Percentiles rank a stretch among this genome's conserved stretches.
Conservation (phyloP, 257 asterid species). For the Solanum paucissectum region DNA sequence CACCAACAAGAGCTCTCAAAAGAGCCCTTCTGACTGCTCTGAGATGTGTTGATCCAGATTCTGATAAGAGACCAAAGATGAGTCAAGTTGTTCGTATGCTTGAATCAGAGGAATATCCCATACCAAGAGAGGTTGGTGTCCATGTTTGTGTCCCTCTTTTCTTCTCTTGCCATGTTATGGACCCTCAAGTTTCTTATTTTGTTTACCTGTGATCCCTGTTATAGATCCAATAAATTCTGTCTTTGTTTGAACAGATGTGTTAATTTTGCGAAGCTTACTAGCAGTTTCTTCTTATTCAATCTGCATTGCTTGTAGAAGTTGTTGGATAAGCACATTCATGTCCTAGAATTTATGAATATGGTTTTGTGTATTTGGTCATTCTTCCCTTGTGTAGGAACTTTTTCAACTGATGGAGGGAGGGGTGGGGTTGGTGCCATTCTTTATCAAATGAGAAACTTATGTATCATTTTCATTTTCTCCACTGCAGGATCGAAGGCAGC, state of each 20-base stretch:
- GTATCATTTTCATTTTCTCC: background rate
- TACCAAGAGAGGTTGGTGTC: slow-evolving; percentile 76
- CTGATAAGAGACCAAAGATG: slow-evolving; percentile 95
- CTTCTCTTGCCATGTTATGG: background rate
- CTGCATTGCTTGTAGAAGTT: background rate
- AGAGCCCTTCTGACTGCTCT: slow-evolving; percentile 89
- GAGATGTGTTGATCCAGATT: slow-evolving; percentile 98
- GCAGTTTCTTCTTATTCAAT: background rate
- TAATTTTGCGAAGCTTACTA: background rate
- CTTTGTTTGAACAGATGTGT: background rate
- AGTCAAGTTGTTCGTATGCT: slow-evolving; percentile 96
- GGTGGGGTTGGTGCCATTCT: background rate
- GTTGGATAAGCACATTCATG: background rate
- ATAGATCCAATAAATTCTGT: background rate
- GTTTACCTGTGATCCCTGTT: background rate
- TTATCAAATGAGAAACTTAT: background rate
- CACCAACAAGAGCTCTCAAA: slow-evolving; percentile 86
- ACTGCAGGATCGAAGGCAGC: slow-evolving; percentile 73
- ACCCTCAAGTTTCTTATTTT: background rate
- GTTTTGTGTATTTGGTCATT: background rate
- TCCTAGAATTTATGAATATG: background rate
- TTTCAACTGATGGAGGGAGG: background rate
- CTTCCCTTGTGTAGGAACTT: background rate
- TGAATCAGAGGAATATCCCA: slow-evolving; percentile 94
- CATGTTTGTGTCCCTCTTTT: background rate